Evolutionary conservation across 768 basidiomycete genomes (phyloP).

Genomic region (Xanthoconium purpureum): DNA sequence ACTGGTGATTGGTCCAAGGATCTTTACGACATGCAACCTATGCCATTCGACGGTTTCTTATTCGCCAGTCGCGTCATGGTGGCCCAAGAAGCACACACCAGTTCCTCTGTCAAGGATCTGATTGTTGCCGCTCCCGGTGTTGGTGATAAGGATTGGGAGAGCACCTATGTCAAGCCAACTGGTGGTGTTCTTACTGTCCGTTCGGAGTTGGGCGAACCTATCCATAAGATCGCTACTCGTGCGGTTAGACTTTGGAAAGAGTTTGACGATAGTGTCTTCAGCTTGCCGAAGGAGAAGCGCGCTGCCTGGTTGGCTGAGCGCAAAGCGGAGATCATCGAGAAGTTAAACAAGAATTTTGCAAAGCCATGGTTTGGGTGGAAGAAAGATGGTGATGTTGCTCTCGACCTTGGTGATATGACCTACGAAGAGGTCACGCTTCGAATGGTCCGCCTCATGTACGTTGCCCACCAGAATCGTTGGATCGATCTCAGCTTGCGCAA

Average conservation of each 20-base stretch:
- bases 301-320: slow-evolving; percentile 82
- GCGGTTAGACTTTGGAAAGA: slow-evolving; percentile 99
- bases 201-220: slow-evolving; percentile 97
- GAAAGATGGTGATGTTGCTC: slow-evolving; percentile 82
- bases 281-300: slow-evolving; percentile 94
- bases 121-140: slow-evolving; percentile 95
- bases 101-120: slow-evolving; percentile 90
- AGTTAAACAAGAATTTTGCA: slow-evolving; percentile 91
- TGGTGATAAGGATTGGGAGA: slow-evolving; percentile 86
- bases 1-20: slow-evolving; percentile 92
- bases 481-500: slow-evolving; percentile 89
- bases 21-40: slow-evolving; percentile 80
- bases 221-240: slow-evolving; percentile 98
- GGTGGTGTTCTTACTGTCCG: slow-evolving; percentile 96
- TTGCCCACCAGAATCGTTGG: slow-evolving; percentile 89
- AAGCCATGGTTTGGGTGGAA: slow-evolving; percentile 99
- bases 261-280: slow-evolving; percentile 96
- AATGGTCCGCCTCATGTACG: slow-evolving; percentile 93
- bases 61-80: slow-evolving; percentile 98
- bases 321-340: slow-evolving; percentile 83
- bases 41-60: slow-evolving; percentile 98
- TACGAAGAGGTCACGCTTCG: slow-evolving; percentile 94
- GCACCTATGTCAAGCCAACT: slow-evolving; percentile 89
- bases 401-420: slow-evolving; percentile 93
- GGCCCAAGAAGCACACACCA: slow-evolving; percentile 96